Conservation (phyloP, 1,284 basidiomycete species). For the Cryptococcus amylolentus region DNA sequence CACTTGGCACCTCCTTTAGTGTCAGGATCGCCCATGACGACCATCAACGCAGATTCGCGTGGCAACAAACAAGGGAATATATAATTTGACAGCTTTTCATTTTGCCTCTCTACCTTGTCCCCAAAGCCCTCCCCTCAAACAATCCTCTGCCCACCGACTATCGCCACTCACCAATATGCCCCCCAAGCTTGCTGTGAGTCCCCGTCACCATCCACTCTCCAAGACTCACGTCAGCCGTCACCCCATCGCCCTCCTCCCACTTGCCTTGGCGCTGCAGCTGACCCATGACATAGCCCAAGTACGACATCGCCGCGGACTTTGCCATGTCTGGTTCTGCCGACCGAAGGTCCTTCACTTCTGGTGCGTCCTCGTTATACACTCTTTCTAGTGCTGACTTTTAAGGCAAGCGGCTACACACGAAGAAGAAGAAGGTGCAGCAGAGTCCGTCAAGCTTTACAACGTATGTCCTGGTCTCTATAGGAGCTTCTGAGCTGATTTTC, state of each 20-base stretch:
- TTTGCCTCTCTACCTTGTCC: neutral
- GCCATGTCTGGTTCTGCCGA: conserved; percentile 43
- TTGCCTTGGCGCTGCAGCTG: neutral
- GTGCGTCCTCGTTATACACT: conserved; percentile 13
- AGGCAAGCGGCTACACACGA: too few species aligned
- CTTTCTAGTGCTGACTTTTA: neutral
- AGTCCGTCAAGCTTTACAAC: too few species aligned
- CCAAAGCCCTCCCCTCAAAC: neutral
- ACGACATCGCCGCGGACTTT: conserved; percentile 7
- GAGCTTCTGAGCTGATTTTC: too few species aligned
- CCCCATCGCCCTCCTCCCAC: neutral
- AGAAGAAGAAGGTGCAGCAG: too few species aligned
- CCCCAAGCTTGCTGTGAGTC: conserved; percentile 5
- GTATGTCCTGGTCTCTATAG: too few species aligned
- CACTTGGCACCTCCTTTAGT: too few species aligned
- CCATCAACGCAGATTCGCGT: too few species aligned
- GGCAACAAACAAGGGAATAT: too few species aligned
- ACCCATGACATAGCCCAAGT: neutral
- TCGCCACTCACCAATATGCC: neutral
- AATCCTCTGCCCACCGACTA: neutral
- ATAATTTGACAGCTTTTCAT: too few species aligned
- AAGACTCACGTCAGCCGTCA: neutral
- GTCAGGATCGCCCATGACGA: too few species aligned
- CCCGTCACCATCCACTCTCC: neutral
- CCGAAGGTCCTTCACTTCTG: conserved; percentile 42